Conservation (phyloP, 257 asterid species). For the Primulina huaijiensis region DNA sequence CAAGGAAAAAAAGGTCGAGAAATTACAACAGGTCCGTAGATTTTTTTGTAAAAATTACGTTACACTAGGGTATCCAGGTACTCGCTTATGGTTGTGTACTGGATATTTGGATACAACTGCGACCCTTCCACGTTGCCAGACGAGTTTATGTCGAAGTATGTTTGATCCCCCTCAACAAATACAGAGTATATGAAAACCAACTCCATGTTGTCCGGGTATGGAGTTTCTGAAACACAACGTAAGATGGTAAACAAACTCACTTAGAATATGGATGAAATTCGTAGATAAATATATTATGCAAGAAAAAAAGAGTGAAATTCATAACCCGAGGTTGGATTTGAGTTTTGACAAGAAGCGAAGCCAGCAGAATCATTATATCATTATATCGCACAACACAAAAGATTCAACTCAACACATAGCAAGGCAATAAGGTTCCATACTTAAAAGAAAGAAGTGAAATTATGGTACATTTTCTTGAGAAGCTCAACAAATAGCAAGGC, state of each 20-base stretch:
- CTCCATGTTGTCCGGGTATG: conserved; percentile 74
- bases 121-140: conserved; percentile 67
- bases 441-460: neutral
- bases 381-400: neutral
- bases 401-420: too few species aligned
- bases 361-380: neutral
- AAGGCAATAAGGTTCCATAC: too few species aligned
- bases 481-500: conserved; percentile 27
- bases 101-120: conserved; percentile 57
- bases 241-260: conserved; percentile 2
- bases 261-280: neutral
- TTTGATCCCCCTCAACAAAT: conserved; percentile 84
- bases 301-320: neutral
- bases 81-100: conserved; percentile 68
- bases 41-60: conserved; percentile 5
- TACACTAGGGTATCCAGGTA: conserved; percentile 51
- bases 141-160: conserved; percentile 52
- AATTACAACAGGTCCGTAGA: neutral
- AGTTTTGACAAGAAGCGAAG: neutral
- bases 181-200: conserved; percentile 76
- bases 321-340: neutral
- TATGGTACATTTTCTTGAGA: conserved; percentile 51
- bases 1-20: neutral
- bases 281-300: neutral
- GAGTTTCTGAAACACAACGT: conserved; percentile 53